Conservation (phyloP, 257 asterid genomes). For the Jaltomata sinuosa region DNA sequence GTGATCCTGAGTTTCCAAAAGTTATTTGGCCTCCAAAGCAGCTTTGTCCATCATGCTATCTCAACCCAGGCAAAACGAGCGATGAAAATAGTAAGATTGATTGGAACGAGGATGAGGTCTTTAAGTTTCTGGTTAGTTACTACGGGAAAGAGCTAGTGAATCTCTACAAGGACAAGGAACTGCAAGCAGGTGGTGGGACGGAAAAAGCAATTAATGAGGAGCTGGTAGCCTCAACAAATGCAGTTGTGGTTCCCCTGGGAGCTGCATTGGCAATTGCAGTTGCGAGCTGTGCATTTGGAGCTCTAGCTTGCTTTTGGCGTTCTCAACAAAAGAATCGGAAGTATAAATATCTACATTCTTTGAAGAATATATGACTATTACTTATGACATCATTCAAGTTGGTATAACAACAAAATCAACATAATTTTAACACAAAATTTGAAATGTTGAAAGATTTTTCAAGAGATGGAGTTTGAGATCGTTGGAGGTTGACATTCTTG, state of each 20-base stretch:
- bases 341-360: constrained; percentile 78
- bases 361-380: constrained; percentile 53
- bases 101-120: constrained; percentile 61
- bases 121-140: constrained; percentile 48
- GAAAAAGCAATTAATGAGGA: constrained; percentile 30
- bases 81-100: constrained; percentile 9
- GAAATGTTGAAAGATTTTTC: not conserved
- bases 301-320: constrained; percentile 91
- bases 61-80: constrained; percentile 8
- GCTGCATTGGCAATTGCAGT: constrained; percentile 90
- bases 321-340: constrained; percentile 90
- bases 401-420: constrained; percentile 1
- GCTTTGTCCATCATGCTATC: constrained; percentile 78
- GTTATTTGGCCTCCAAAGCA: constrained; percentile 66
- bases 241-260: constrained; percentile 81
- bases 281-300: constrained; percentile 98
- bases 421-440: not conserved
- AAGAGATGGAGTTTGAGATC: constrained; percentile 19
- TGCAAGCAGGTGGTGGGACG: constrained; percentile 14
- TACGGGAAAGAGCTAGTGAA: constrained; percentile 52
- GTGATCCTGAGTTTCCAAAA: constrained; percentile 80
- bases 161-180: constrained; percentile 47
- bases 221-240: constrained; percentile 38
- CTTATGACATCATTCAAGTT: not conserved
- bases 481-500: constrained; percentile 30